Evolutionary conservation across 2,329 filamentous ascomycete genomes (phyloP).

Genomic region (Arachnopeziza araneosa): DNA sequence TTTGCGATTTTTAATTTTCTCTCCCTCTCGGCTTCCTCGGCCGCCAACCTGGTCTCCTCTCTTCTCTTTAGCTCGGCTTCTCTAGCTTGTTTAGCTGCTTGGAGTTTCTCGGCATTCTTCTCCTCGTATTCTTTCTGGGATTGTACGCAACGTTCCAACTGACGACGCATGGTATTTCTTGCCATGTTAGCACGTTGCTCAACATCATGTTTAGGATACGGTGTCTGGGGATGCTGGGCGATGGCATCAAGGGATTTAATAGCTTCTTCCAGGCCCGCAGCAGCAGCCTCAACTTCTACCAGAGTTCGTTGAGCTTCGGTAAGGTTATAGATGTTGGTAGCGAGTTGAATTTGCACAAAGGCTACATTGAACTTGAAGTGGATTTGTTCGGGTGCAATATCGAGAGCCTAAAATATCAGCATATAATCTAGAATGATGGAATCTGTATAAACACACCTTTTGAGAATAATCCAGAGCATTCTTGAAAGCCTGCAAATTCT

Average conservation of each 20-base stretch:
- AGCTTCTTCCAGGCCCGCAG: constrained; percentile 75
- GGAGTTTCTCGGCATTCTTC: constrained; percentile 83
- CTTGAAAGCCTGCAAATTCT: constrained; percentile 55
- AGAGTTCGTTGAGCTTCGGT: constrained; percentile 72
- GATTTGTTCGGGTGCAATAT: constrained; percentile 73
- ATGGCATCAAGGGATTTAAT: constrained; percentile 67
- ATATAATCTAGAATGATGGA: background rate
- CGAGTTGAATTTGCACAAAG: constrained; percentile 93
- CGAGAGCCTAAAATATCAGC: constrained; percentile 55
- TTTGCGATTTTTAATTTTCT: constrained; percentile 76
- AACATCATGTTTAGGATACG: constrained; percentile 84
- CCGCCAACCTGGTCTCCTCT: constrained; percentile 68
- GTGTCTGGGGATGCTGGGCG: constrained; percentile 59
- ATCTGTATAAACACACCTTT: constrained; percentile 42
- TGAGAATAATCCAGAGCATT: constrained; percentile 58
- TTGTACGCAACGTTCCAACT: constrained; percentile 79
- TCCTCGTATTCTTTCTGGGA: constrained; percentile 88
- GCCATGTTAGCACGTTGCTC: constrained; percentile 98
- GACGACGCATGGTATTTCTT: constrained; percentile 86
- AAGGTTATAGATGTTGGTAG: constrained; percentile 70
- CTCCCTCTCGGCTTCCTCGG: constrained; percentile 64
- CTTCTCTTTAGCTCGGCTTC: constrained; percentile 74
- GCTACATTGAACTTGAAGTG: constrained; percentile 98
- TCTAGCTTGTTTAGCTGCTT: constrained; percentile 71
- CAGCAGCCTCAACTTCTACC: constrained; percentile 74